phyloP scores from a whole-genome alignment of 2,329 filamentous ascomycete species.

The Plenodomus lindquistii region DNA sequence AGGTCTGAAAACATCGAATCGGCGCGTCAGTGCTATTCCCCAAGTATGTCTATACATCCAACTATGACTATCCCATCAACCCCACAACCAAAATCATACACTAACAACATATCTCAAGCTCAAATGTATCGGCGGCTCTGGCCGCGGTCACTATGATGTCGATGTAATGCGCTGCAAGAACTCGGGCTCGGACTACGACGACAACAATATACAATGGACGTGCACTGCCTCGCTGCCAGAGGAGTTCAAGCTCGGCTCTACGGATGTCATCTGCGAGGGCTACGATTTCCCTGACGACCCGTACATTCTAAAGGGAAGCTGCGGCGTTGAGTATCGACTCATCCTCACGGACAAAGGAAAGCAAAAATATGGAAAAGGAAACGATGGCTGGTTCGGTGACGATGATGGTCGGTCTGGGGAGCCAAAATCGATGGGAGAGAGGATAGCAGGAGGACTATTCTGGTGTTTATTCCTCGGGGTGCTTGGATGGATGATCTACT shows the following conservation, averaged over 20 bases:
- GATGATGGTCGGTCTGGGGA: slow-evolving; percentile 48
- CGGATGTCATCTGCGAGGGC: slow-evolving; percentile 91
- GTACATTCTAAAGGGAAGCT: slow-evolving; percentile 88
- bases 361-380: slow-evolving; percentile 65
- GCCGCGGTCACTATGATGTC: slow-evolving; percentile 67
- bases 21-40: slow-evolving; percentile 75
- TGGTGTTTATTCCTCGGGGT: slow-evolving; percentile 64
- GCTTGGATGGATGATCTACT: slow-evolving; percentile 64
- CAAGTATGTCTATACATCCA: slow-evolving; percentile 37
- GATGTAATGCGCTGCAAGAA: slow-evolving; percentile 91
- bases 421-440: slow-evolving; percentile 33
- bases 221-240: slow-evolving; percentile 69
- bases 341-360: slow-evolving; percentile 77
- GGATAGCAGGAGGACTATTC: slow-evolving; percentile 56
- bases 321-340: slow-evolving; percentile 86
- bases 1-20: slow-evolving; percentile 69
- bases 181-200: slow-evolving; percentile 76
- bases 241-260: slow-evolving; percentile 76
- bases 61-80: background rate
- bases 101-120: slow-evolving; percentile 55
- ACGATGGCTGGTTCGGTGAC: slow-evolving; percentile 43
- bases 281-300: slow-evolving; percentile 76
- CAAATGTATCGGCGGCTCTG: slow-evolving; percentile 69
- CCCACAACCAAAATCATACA: background rate
- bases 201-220: slow-evolving; percentile 88